Base-by-base conservation (phyloP, 345 rosid genomes). In the Carallia brachiata region DNA sequence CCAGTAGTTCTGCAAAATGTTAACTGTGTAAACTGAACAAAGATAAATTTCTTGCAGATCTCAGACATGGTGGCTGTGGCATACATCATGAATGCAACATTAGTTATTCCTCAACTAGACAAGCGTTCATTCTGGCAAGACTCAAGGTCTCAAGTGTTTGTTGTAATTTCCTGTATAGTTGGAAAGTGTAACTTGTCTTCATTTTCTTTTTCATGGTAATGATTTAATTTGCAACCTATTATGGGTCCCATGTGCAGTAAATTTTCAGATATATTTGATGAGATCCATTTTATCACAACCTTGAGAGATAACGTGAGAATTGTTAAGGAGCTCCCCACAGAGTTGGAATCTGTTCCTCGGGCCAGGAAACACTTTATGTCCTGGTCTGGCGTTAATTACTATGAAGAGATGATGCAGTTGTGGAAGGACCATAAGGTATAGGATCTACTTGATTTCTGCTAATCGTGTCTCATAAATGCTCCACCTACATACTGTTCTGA, bases 51-150 rank as follows among this genome's bases (percentile, higher is more conserved):
- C 58, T 73, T 72, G 70, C 77, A 91, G 97, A 91, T 94, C 76
- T 77, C 95, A 1, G 97, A 94, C 84, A 94, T 91, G 87, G 97
- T 94, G 70, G 96, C 90, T 74, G 90, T 90, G 73, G 96, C 98
- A 17, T 88, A 68, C 76, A 86, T 91, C 61, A 88, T 91, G 92
- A 94, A 91, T 80, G 98, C 97, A 28, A 88, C 95, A 65, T 81
- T 94, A 82, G 94, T 94, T 54, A 81, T 91, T 87, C 96, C 98
- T 76, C 88, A 85, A 75, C 76, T 94, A 54, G 97, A 94, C 63
- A 94, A 84, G 50, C 89, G 87, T 4, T 94, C 98, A 47, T 94
- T 94, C 70, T 94, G 97, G 98, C 81, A 86, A 86, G 98, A 94
- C 73, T 79, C 97, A 55, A 94, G 97, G 98, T 90, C 61, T 74